Base-by-base conservation (phyloP, 2,329 filamentous ascomycete genomes). In the Claviceps cyperi region DNA sequence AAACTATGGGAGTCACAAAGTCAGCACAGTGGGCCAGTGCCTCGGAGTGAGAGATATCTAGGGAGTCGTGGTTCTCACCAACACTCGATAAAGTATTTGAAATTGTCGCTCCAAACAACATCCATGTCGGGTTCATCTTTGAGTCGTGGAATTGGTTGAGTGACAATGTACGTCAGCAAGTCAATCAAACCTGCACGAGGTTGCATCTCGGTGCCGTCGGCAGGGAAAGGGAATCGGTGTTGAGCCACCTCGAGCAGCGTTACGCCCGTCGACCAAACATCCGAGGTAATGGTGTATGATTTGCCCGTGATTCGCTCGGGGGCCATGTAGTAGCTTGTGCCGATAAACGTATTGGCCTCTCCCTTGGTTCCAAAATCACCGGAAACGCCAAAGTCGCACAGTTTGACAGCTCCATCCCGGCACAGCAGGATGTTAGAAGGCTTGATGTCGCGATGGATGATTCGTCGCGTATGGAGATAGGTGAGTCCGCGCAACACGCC, bases 11-110 rank as follows among this genome's bases (percentile, higher is more conserved):
- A 46, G 8, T 39, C 9, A 46, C n/a, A 6, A 52, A 50, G 57
- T 67, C 54, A 63, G 59, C 46, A 55, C 21, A 36, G 15, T 5
- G 15, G 32, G 39, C 13, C n/a, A 32, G 3, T 24, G 22, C 5
- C n/a, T 32, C 3, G 28, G 40, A 47, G 8, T 4, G 21, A 22
- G 24, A 28, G 4, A 14, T 8, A 24, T 38, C 14, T 37, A 17
- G 13, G 5, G 6, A 13, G 9, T 15, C 24, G 11, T 9, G n/a
- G n/a, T 50, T 82, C 87, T 64, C 78, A 97, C 91, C 92, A 97
- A 79, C 90, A 96, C 70, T 96, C 90, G 60, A 98, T 96, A 60
- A 98, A 98, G 66, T 96, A 96, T 67, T 98, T 98, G 70, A 98
- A 97, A 62, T 86, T 94, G 59, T 94, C 86, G 58, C 86, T 94